Conservation (phyloP, 306 rosid species). For the Cucumis hystrix region DNA sequence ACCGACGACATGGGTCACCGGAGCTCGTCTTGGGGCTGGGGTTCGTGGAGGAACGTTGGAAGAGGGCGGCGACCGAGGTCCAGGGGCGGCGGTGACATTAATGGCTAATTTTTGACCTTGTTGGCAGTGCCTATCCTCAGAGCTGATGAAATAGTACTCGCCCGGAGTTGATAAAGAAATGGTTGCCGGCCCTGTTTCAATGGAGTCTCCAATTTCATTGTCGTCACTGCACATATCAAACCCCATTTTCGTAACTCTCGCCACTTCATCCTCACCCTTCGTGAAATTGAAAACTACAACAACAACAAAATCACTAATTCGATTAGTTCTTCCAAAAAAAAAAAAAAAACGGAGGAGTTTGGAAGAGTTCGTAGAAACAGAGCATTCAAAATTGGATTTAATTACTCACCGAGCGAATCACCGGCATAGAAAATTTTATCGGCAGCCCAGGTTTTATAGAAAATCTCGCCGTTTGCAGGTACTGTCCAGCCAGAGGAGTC, state of each 20-base stretch:
- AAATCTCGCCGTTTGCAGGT: slow-evolving; percentile 1
- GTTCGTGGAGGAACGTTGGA: not conserved
- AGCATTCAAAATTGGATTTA: not conserved
- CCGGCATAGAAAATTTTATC: slow-evolving; percentile 9
- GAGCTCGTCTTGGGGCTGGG: not conserved
- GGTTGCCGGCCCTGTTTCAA: not conserved
- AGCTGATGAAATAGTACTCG: not conserved
- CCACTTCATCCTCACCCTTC: not conserved
- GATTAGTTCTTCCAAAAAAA: not conserved
- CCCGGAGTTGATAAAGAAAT: not conserved
- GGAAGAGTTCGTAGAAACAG: not conserved
- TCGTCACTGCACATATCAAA: not conserved
- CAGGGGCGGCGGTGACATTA: not conserved
- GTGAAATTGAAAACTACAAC: not conserved
- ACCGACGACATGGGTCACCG: slow-evolving; percentile 26
- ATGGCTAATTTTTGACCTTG: not conserved
- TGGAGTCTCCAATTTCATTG: not conserved
- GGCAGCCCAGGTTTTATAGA: slow-evolving; percentile 24
- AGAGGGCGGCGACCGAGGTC: not conserved
- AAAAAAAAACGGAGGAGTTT: not conserved
- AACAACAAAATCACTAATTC: not conserved
- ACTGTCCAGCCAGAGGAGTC: slow-evolving; percentile 14
- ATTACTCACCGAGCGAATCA: slow-evolving; percentile 18
- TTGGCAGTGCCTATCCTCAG: not conserved
- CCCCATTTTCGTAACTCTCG: not conserved